phyloP scores from a whole-genome alignment of 306 rosid species.

The Prinsepia uniflora region DNA sequence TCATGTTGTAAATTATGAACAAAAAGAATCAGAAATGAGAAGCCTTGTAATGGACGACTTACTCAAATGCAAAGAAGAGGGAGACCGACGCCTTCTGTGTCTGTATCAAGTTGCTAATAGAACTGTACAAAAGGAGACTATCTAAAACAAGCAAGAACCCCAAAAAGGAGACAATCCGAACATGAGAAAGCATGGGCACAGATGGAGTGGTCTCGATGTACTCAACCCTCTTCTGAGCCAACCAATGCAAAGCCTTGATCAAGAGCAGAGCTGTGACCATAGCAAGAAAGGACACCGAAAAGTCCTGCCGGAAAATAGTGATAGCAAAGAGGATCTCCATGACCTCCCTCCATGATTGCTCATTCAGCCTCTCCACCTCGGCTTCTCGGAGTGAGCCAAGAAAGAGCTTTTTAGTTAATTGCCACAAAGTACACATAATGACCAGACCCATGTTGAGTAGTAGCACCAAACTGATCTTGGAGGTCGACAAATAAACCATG shows the following conservation, averaged over 20 bases:
- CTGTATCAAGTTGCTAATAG: constrained; percentile 53
- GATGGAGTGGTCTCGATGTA: constrained; percentile 97
- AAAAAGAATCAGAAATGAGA: constrained; percentile 1
- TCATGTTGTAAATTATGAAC: neutral
- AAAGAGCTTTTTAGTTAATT: constrained; percentile 71
- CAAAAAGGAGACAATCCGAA: constrained; percentile 91
- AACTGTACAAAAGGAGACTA: constrained; percentile 64
- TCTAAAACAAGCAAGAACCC: constrained; percentile 82
- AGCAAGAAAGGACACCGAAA: constrained; percentile 84
- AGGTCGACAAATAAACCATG: constrained; percentile 89
- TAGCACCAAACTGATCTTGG: constrained; percentile 91
- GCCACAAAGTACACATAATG: constrained; percentile 86
- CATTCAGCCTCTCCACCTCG: constrained; percentile 96
- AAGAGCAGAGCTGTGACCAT: constrained; percentile 83
- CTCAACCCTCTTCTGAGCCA: constrained; percentile 97
- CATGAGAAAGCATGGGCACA: constrained; percentile 64
- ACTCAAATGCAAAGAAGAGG: constrained; percentile 94
- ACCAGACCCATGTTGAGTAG: constrained; percentile 96
- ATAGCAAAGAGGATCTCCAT: constrained; percentile 97
- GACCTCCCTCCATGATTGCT: constrained; percentile 97
- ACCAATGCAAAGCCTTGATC: constrained; percentile 95
- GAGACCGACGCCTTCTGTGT: constrained; percentile 88
- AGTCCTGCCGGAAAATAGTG: constrained; percentile 93
- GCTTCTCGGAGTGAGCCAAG: constrained; percentile 96
- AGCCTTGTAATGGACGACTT: constrained; percentile 38